phyloP scores from a whole-genome alignment of 2,329 filamentous ascomycete species.

The Hypoxylon sp. region DNA sequence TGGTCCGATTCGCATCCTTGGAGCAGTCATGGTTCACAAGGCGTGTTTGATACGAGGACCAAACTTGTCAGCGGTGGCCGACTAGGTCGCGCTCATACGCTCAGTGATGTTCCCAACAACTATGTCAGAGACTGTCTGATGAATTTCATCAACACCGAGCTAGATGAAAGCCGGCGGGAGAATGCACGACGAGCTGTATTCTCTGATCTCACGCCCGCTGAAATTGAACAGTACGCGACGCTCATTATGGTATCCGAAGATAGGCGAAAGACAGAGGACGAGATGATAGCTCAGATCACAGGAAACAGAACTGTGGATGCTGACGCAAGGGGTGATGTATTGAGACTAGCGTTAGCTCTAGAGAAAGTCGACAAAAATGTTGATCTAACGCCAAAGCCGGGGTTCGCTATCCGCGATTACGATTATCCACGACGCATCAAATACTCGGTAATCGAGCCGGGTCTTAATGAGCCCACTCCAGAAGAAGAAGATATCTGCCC shows the following conservation, averaged over 20 bases:
- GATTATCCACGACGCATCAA: background rate
- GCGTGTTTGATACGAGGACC: background rate
- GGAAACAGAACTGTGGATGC: background rate
- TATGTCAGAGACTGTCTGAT: constrained; percentile 37
- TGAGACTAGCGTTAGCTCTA: constrained; percentile 7
- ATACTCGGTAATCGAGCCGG: constrained; percentile 17
- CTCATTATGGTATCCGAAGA: constrained; percentile 21
- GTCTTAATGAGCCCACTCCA: background rate
- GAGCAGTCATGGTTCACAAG: background rate
- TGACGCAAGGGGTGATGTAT: background rate
- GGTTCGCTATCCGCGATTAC: constrained; percentile 16
- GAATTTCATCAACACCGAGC: constrained; percentile 35
- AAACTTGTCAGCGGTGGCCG: constrained; percentile 27
- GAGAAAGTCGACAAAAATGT: constrained; percentile 18
- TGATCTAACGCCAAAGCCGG: constrained; percentile 33
- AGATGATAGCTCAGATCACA: background rate
- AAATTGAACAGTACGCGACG: constrained; percentile 34
- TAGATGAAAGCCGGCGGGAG: constrained; percentile 29
- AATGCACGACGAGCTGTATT: constrained; percentile 33
- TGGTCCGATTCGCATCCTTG: constrained; percentile 15
- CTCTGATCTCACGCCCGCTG: constrained; percentile 28
- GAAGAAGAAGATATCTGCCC: constrained; percentile 3
- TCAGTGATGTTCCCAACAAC: constrained; percentile 39
- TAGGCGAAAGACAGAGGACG: background rate
- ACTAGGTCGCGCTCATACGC: constrained; percentile 38